Evolutionary conservation across 1,284 basidiomycete genomes (phyloP), one percentile per base, ranked within the genome.

Genomic region (Testicularia cyperi): DNA sequence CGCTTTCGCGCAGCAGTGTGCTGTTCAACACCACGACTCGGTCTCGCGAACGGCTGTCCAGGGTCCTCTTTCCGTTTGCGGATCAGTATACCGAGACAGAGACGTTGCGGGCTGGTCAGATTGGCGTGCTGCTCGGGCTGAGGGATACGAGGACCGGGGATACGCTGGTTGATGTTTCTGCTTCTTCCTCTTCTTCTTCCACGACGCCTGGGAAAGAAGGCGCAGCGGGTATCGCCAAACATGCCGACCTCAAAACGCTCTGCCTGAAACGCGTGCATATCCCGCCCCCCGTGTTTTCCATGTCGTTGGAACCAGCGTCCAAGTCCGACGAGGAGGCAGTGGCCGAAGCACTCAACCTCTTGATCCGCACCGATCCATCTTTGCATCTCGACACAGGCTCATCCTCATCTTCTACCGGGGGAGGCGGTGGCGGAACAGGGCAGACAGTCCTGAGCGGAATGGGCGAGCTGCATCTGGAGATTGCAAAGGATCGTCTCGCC

Each of bases 61-160:
- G 88, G 68, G 80, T 92, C n/a, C 77, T 90, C 20, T 79, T 92
- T 2, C 79, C 91, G 10, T 92, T 90, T 68, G 90, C 89, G 0
- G 84, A 85, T 12, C 81, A 88, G 55, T 80, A 83, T n/a, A 80
- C 86, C 69, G 88, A 91, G 72, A 87, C 90, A 9, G 85, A 88
- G n/a, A 81, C 82, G 47, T 81, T 92, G 20, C 83, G 86, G 2
- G 88, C 87, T 46, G 89, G 89, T 2, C 86, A 87, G 16, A 87
- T 92, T 30, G 89, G 90, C 12, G 89, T 92, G 21, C 81, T 92
- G 29, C 80, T 92, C 3, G 89, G 89, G 12, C 81, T 92, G 33
- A 86, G 84, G 71, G 81, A 87, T 72, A 91, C 90, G 12, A 83
- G 87, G 24, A 92, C 89, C 7, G 89, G 89, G n/a, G 90, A 92